Conservation (phyloP, 371 early-diverging fungal species). For the Apophysomyces sp. region DNA sequence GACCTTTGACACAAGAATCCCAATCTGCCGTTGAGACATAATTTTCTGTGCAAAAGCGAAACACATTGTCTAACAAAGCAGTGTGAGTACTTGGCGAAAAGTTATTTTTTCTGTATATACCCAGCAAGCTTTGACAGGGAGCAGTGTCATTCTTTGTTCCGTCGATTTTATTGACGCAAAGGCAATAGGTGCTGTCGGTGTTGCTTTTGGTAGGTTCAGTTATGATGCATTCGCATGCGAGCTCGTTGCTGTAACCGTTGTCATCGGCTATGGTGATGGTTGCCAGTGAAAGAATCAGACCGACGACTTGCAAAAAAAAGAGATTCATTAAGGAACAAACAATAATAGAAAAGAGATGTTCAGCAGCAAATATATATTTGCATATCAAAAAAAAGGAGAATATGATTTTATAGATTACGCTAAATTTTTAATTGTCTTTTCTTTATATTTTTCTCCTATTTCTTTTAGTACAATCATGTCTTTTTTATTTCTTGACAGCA, state of each 20-base stretch:
- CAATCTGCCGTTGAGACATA: constrained; percentile 8
- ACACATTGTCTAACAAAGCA: constrained; percentile 15
- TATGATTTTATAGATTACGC: too few relatives aligned
- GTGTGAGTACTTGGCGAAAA: too few relatives aligned
- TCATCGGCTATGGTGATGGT: not conserved
- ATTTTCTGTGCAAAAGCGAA: constrained; percentile 14
- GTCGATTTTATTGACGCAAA: constrained; percentile 18
- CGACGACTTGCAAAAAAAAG: not conserved
- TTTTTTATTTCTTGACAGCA: too few relatives aligned
- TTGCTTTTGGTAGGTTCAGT: constrained; percentile 9
- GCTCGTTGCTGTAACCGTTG: not conserved
- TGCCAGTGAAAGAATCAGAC: not conserved
- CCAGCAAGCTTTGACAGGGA: constrained; percentile 6
- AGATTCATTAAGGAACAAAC: not conserved
- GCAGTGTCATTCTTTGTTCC: constrained; percentile 10
- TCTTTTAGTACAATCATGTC: too few relatives aligned
- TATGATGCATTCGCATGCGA: constrained; percentile 28
- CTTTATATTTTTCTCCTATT: too few relatives aligned
- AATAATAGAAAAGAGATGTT: too few relatives aligned
- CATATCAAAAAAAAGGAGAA: too few relatives aligned
- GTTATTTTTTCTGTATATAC: constrained; percentile 1
- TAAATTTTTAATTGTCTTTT: too few relatives aligned
- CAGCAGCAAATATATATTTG: too few relatives aligned
- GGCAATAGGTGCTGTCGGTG: constrained; percentile 16
- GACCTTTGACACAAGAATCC: constrained; percentile 11